Percentiles rank a stretch among this genome's conserved stretches.
These are phyloP conservation scores for Saccharomyces eubayanus DNA, from an alignment of 805 yeast species.

Conservation along the genomic window DNA sequence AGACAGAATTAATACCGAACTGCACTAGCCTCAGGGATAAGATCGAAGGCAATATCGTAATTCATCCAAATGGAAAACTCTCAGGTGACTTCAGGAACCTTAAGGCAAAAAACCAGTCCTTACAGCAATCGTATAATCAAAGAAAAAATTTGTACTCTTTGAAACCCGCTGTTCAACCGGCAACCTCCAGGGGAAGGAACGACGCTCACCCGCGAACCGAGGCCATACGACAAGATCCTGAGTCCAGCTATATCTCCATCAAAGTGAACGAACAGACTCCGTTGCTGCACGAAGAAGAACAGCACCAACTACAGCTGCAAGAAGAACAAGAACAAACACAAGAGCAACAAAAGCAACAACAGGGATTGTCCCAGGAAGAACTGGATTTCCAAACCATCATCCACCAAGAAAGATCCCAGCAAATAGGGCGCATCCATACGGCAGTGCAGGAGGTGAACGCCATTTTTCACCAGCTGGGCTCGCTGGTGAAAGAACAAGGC, in stretches of 20 bases:
- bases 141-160: neutral
- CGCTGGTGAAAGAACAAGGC: constrained; percentile 77
- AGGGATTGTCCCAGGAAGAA: constrained; percentile 38
- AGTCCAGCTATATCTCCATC: constrained; percentile 18
- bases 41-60: constrained; percentile 6
- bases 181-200: neutral
- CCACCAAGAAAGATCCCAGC: constrained; percentile 65
- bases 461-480: constrained; percentile 73
- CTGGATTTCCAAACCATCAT: constrained; percentile 55
- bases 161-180: neutral
- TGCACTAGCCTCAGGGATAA: constrained; percentile 15
- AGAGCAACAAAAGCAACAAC: constrained; percentile 31
- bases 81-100: constrained; percentile 48
- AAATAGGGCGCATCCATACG: constrained; percentile 60
- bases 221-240: constrained; percentile 12
- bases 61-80: constrained; percentile 32
- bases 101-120: constrained; percentile 36
- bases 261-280: constrained; percentile 34
- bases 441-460: constrained; percentile 82
- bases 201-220: constrained; percentile 7
- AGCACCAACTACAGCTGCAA: constrained; percentile 17
- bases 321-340: constrained; percentile 27
- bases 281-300: constrained; percentile 26
- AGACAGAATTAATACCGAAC: constrained; percentile 17
- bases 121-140: constrained; percentile 19